These are phyloP conservation scores for Lecanicillium sp. DNA, from an alignment of 2,329 filamentous ascomycete species.

Conservation along the genomic window DNA sequence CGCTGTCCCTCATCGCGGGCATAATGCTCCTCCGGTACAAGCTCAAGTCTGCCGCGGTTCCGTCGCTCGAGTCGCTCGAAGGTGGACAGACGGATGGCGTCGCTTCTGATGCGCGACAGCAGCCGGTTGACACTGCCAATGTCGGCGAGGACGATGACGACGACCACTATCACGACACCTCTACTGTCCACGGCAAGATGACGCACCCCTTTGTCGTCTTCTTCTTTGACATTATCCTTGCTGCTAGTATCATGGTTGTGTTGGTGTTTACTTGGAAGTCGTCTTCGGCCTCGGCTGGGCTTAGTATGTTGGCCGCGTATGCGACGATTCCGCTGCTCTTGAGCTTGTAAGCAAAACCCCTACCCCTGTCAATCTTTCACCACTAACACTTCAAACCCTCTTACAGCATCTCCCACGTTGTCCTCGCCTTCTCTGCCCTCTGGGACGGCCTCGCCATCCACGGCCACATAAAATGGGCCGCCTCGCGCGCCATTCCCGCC, in stretches of 20 bases:
- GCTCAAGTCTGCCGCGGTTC: background rate
- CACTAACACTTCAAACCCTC: slow-evolving; percentile 5
- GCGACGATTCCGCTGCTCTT: slow-evolving; percentile 32
- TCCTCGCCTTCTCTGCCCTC: slow-evolving; percentile 28
- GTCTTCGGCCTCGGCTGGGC: slow-evolving; percentile 17
- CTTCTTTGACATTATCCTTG: slow-evolving; percentile 25
- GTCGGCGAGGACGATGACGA: slow-evolving; percentile 5
- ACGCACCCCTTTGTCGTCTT: slow-evolving; percentile 30
- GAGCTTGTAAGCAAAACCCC: slow-evolving; percentile 27
- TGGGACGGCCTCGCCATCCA: slow-evolving; percentile 32
- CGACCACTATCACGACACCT: slow-evolving; percentile 3
- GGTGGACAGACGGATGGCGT: slow-evolving; percentile 4
- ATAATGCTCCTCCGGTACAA: slow-evolving; percentile 14
- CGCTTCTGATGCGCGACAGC: background rate
- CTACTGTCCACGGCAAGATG: slow-evolving; percentile 7
- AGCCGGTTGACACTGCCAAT: too few relatives aligned
- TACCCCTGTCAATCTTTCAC: background rate
- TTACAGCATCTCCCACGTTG: slow-evolving; percentile 27
- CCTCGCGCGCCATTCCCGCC: slow-evolving; percentile 29
- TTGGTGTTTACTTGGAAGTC: slow-evolving; percentile 33
- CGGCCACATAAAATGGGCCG: slow-evolving; percentile 28
- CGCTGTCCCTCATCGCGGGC: slow-evolving; percentile 23
- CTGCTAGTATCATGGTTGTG: slow-evolving; percentile 28
- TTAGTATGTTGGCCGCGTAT: slow-evolving; percentile 34
- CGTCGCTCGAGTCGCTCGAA: background rate